Conservation (phyloP, 768 basidiomycete species). For the Saitozyma podzolica region DNA sequence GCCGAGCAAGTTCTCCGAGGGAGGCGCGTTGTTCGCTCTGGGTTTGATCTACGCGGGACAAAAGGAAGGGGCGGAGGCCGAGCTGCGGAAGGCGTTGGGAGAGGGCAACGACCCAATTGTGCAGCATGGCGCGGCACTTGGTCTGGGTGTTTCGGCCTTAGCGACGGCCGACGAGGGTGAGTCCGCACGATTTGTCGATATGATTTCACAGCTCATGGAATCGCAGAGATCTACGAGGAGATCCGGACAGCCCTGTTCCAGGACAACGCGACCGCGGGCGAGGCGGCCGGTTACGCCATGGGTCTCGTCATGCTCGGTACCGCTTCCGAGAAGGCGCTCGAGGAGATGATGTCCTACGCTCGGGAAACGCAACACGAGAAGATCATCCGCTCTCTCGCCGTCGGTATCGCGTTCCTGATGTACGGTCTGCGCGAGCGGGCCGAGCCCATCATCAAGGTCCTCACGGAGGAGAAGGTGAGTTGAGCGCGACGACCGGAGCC, state of each 20-base stretch:
- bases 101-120: conserved; percentile 74
- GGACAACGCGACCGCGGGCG: conserved; percentile 93
- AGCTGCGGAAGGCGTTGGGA: conserved; percentile 65
- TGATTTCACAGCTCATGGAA: conserved; percentile 8
- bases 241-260: conserved; percentile 84
- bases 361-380: conserved; percentile 98
- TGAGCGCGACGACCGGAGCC: conserved; percentile 7
- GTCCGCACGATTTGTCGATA: conserved; percentile 12
- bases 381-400: conserved; percentile 91
- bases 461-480: conserved; percentile 82
- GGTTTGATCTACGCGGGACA: conserved; percentile 89
- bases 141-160: conserved; percentile 94
- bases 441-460: conserved; percentile 71
- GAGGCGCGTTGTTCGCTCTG: conserved; percentile 91
- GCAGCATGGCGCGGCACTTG: conserved; percentile 94
- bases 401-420: conserved; percentile 88
- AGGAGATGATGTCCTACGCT: conserved; percentile 95
- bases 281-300: conserved; percentile 96
- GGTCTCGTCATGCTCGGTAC: conserved; percentile 98
- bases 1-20: conserved; percentile 87
- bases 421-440: conserved; percentile 93
- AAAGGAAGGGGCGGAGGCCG: conserved; percentile 68
- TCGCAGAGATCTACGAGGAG: conserved; percentile 80
- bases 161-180: conserved; percentile 73
- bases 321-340: conserved; percentile 70